Conservation (phyloP, 163 green algal species). For the Coccomyxa subellipsoidea region DNA sequence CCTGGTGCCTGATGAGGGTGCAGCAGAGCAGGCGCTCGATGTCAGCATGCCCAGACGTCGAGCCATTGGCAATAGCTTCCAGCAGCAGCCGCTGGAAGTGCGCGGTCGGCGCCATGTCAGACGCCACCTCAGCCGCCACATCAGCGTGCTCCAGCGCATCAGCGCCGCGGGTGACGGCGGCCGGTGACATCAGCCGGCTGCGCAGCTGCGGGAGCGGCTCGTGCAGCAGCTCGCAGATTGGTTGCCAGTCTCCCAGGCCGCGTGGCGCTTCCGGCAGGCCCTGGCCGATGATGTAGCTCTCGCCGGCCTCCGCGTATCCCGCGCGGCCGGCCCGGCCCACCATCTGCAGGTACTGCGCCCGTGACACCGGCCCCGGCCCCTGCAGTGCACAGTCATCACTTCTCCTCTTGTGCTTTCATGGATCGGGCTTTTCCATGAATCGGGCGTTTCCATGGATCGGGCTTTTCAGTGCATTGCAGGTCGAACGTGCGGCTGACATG, state of each 20-base stretch:
- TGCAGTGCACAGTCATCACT: slow-evolving; percentile 6
- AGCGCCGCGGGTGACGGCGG: not conserved
- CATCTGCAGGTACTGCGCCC: slow-evolving; percentile 62
- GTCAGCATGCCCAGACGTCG: slow-evolving; percentile 5
- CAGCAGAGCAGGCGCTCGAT: slow-evolving; percentile 42
- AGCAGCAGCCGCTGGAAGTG: slow-evolving; percentile 47
- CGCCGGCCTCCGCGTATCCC: slow-evolving; percentile 40
- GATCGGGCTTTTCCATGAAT: too few relatives aligned
- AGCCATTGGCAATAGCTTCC: slow-evolving; percentile 52
- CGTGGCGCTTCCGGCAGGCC: slow-evolving; percentile 17
- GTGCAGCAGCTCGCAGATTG: slow-evolving; percentile 40
- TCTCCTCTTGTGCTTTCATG: too few relatives aligned
- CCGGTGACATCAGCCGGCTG: slow-evolving; percentile 29
- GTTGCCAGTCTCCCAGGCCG: slow-evolving; percentile 37
- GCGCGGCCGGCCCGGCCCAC: slow-evolving; percentile 55
- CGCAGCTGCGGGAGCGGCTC: slow-evolving; percentile 40
- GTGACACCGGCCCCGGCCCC: slow-evolving; percentile 28
- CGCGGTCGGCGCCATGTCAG: not conserved
- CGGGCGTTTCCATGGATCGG: too few relatives aligned
- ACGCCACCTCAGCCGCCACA: too few relatives aligned
- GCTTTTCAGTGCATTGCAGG: too few relatives aligned
- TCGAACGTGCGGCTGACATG: too few relatives aligned
- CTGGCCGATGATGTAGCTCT: slow-evolving; percentile 56
- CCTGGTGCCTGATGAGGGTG: slow-evolving; percentile 47
- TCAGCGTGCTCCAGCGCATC: not conserved